phyloP scores from a whole-genome alignment of 202 grass and related monocot species.

The Panicum virgatum region DNA sequence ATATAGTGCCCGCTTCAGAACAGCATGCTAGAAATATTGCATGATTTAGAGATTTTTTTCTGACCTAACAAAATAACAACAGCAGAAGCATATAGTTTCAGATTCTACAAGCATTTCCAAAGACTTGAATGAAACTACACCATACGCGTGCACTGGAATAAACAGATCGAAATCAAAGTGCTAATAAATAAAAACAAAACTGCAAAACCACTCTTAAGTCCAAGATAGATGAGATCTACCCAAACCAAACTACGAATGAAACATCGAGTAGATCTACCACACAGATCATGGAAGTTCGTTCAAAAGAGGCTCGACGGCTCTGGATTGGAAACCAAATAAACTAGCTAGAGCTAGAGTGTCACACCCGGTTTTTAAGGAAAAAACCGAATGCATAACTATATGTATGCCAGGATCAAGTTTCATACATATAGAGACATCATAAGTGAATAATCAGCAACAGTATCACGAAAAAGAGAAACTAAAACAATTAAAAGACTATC shows the following conservation, averaged over 20 bases:
- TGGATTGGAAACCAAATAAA: background rate
- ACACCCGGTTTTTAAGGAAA: no score
- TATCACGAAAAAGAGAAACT: no score
- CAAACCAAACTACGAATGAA: background rate
- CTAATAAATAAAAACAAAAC: background rate
- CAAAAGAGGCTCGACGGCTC: background rate
- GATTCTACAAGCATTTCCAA: background rate
- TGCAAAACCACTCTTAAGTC: background rate
- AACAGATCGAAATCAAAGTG: background rate
- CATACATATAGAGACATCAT: no score
- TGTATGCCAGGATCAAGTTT: no score
- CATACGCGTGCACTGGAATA: background rate
- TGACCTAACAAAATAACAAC: background rate
- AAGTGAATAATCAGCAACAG: no score
- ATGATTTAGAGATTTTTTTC: background rate
- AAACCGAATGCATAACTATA: no score
- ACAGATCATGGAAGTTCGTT: background rate
- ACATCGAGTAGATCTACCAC: background rate
- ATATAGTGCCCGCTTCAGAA: background rate
- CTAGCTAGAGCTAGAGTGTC: no score
- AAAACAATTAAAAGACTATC: no score
- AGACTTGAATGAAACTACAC: background rate
- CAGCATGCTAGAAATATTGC: background rate
- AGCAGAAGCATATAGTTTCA: background rate
- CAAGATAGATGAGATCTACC: background rate